phyloP scores from a whole-genome alignment of 768 basidiomycete genomes.

The Rhodocollybia butyracea region DNA sequence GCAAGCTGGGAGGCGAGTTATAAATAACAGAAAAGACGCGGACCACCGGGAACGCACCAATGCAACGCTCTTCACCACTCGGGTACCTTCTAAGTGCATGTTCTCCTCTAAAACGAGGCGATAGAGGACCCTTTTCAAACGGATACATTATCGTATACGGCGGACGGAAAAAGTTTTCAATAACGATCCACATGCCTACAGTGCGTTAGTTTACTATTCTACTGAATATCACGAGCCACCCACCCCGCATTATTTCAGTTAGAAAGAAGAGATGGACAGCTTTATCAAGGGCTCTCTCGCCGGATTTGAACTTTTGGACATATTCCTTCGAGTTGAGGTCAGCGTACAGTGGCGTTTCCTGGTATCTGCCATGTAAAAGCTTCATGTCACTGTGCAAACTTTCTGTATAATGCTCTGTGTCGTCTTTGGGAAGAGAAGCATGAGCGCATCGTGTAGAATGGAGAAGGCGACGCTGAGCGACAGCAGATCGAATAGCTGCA shows the following conservation, averaged over 20 bases:
- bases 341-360: constrained; percentile 1
- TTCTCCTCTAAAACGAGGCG: constrained; percentile 97
- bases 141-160: constrained; percentile 99
- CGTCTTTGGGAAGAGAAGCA: constrained; percentile 17
- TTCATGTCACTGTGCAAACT: constrained; percentile 34
- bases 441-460: constrained; percentile 37
- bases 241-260: constrained; percentile 95
- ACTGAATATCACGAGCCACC: constrained; percentile 19
- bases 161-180: constrained; percentile 88
- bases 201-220: constrained; percentile 11
- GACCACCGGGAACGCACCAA: constrained; percentile 87
- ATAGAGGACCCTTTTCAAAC: constrained; percentile 96
- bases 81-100: constrained; percentile 96
- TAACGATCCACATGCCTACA: constrained; percentile 95
- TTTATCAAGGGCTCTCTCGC: constrained; percentile 92
- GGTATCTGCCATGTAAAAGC: background rate
- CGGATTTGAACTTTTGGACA: constrained; percentile 56
- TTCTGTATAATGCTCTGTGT: constrained; percentile 19
- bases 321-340: constrained; percentile 28
- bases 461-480: constrained; percentile 49
- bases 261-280: constrained; percentile 97
- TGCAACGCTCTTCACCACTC: constrained; percentile 97
- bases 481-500: constrained; percentile 25
- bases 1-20: constrained; percentile 60
- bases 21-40: too few relatives aligned